Conservation (phyloP, 768 basidiomycete species). For the Lactifluus piperatus region DNA sequence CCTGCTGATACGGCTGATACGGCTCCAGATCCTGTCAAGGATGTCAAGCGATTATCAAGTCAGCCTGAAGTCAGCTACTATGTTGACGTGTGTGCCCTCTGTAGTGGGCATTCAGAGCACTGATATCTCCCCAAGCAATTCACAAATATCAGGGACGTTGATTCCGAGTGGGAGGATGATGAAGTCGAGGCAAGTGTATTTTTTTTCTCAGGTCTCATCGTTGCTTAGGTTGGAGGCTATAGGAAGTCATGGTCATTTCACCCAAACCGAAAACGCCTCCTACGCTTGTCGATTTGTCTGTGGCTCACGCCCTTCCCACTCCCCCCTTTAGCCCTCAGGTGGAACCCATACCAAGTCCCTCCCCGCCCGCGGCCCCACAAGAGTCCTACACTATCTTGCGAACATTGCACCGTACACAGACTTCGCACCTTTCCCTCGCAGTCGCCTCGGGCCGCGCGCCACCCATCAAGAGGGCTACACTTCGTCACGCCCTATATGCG, state of each 20-base stretch:
- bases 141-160: slow-evolving; percentile 18
- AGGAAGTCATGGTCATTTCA: slow-evolving; percentile 22
- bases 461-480: slow-evolving; percentile 5
- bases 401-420: slow-evolving; percentile 15
- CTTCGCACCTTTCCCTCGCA: slow-evolving; percentile 12
- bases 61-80: slow-evolving; percentile 19
- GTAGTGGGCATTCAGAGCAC: background rate
- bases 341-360: background rate
- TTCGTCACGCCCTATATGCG: slow-evolving; percentile 15
- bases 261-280: slow-evolving; percentile 9
- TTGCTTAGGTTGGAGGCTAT: background rate
- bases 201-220: background rate
- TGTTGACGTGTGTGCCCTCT: slow-evolving; percentile 15
- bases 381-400: slow-evolving; percentile 19
- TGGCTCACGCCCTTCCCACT: background rate
- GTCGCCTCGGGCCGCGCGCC: slow-evolving; percentile 7
- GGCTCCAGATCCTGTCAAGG: background rate
- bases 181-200: slow-evolving; percentile 17
- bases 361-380: background rate
- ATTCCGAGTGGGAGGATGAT: slow-evolving; percentile 21
- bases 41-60: slow-evolving; percentile 5
- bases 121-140: slow-evolving; percentile 11
- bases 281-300: background rate
- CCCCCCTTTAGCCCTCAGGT: background rate
- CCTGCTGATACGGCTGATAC: background rate